Base-by-base conservation (phyloP, 352 stramenopile species). In the Phytophthora sp. region DNA sequence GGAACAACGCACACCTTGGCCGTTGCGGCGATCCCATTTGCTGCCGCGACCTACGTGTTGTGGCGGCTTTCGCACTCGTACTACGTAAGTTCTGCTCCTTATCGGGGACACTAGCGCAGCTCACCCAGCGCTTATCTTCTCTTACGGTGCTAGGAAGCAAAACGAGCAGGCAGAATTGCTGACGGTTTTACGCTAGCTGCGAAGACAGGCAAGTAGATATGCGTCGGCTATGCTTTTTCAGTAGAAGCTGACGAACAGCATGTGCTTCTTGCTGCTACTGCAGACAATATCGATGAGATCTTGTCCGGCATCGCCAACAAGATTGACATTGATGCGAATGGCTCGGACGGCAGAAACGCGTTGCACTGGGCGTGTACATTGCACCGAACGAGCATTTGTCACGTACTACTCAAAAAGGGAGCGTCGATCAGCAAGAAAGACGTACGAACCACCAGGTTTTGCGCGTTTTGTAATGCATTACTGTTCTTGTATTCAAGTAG, bases 351-450 rank as follows among this genome's bases (percentile, higher is more conserved):
- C 3, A 85, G 85, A 62, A 94, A 94, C 59, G 83, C 82, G 6
- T 56, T 94, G 4, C 85, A 94, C 63, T 94, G 85, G 83, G 83
- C 82, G 8, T 92, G 82, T 17, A 91, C 83, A 3, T 57, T 94
- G 37, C 85, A 91, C 43, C 77, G 85, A 24, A 84, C 80, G 6
- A 91, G 79, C 27, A 91, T 92, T 39, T 91, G 83, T 35, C 83
- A 92, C 46, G 72, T 94, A n/a, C 46, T 94, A 37, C 76, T 94
- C 5, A 92, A 92, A 58, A 92, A 94, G 63, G 83, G 83, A 44
- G 83, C 85, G 4, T 84, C 69, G 8, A 66, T 93, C 42, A 89
- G 81, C 43, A 88, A 82, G 66, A 90, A 92, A 73, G 86, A 93
- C 48, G 82, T 92, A 70, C 20, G 72, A 26, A 13, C 8, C 13